phyloP scores from a whole-genome alignment of 192 early-diverging fungal species.

The Linnemannia exigua region DNA sequence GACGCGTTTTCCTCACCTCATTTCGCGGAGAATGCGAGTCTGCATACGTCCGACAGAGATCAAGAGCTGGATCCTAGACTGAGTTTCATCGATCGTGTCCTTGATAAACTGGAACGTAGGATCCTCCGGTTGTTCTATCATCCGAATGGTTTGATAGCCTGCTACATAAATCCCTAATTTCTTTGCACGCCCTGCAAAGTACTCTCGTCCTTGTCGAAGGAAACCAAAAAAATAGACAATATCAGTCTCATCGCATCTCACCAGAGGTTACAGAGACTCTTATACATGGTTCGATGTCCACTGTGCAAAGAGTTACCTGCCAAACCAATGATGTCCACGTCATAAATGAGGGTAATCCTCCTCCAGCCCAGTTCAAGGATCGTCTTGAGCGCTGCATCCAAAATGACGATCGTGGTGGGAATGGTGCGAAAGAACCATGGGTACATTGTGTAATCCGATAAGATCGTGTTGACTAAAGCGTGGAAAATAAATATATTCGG shows the following conservation, averaged over 20 bases:
- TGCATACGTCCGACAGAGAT: conserved; percentile 3
- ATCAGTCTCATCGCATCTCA: too few relatives aligned
- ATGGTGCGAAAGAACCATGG: conserved; percentile 64
- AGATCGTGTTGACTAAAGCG: conserved; percentile 28
- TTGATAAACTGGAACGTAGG: neutral
- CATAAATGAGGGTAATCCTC: conserved; percentile 55
- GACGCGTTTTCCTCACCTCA: conserved; percentile 4
- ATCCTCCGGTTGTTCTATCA: neutral
- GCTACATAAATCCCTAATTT: conserved; percentile 9
- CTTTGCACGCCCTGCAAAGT: neutral
- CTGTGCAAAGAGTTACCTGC: conserved; percentile 35
- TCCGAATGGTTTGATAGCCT: neutral
- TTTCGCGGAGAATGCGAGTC: neutral
- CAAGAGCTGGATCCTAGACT: conserved; percentile 29
- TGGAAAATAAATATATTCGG: neutral
- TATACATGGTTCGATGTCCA: too few relatives aligned
- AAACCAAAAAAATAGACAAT: neutral
- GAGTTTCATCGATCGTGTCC: conserved; percentile 4
- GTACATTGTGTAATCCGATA: conserved; percentile 53
- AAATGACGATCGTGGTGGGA: conserved; percentile 52
- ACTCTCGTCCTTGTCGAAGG: neutral
- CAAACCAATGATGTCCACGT: conserved; percentile 54
- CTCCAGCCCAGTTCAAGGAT: conserved; percentile 54
- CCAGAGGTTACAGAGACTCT: too few relatives aligned
- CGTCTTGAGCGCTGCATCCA: conserved; percentile 53